phyloP scores from a whole-genome alignment of 108 stramenopile species.

The Nitzschia inconspicua region DNA sequence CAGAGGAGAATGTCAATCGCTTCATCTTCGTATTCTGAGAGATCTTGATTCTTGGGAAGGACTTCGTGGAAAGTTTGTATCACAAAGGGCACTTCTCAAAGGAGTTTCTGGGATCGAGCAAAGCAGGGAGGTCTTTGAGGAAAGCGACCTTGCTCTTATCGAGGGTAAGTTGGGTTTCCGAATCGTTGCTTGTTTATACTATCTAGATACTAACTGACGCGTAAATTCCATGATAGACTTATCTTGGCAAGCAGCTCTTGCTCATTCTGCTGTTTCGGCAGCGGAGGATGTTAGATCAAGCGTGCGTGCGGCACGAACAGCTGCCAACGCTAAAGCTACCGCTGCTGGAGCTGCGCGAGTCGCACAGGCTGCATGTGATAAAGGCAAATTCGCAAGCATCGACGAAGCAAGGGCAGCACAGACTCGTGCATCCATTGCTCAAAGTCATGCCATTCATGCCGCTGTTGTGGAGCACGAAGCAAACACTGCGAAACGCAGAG shows the following conservation, averaged over 20 bases:
- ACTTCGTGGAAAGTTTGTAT: conserved; percentile 64
- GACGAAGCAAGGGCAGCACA: conserved; percentile 69
- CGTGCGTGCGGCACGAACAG: conserved; percentile 68
- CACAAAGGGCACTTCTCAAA: conserved; percentile 66
- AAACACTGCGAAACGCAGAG: conserved; percentile 62
- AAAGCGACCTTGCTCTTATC: conserved; percentile 49
- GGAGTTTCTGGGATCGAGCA: conserved; percentile 62
- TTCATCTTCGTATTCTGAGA: conserved; percentile 59
- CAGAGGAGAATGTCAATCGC: conserved; percentile 34
- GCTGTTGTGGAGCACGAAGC: conserved; percentile 88
- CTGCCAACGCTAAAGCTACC: conserved; percentile 58
- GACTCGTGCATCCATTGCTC: conserved; percentile 60
- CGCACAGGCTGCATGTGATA: conserved; percentile 48
- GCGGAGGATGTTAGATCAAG: conserved; percentile 73
- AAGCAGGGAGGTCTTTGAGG: conserved; percentile 43
- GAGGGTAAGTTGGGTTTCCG: conserved; percentile 54
- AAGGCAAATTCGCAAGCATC: conserved; percentile 40
- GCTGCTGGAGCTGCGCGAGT: conserved; percentile 46
- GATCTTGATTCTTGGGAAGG: conserved; percentile 83
- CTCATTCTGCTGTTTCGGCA: conserved; percentile 69
- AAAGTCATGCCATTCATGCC: conserved; percentile 84
- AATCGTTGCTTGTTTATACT: not conserved
- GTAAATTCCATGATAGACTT: conserved; percentile 41
- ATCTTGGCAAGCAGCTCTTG: conserved; percentile 80
- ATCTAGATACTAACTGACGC: not conserved